Base-by-base conservation (phyloP, 2,329 filamentous ascomycete species). In the Pleomassaria siparia region DNA sequence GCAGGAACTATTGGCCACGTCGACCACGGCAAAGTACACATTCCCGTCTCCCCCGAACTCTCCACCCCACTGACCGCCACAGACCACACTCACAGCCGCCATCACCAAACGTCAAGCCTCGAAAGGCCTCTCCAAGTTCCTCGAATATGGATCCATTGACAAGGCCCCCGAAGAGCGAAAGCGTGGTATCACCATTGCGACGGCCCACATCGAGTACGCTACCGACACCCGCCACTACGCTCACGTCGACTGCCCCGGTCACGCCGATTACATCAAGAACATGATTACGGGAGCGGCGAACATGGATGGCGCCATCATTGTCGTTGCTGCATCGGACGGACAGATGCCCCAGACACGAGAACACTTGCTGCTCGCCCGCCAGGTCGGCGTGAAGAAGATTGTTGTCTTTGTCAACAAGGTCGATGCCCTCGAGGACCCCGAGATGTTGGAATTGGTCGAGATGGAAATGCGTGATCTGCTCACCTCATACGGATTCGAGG, bases 191-290 rank as follows among this genome's bases (percentile, higher is more conserved):
- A 99, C 94, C 73, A 99, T 99, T 73, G 91, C 94, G 50, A 95
- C 94, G 46, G 90, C 94, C 60, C 94, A 99, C 79, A 95, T 99
- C 78, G 94, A 99, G 80, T 99, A 97, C 81, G 79, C 89, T 64
- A 99, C 94, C 73, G 89, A 96, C 0, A 81, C 80, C 72, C 87
- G 94, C 70, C 94, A 99, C 81, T 99, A 99, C 79, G 94, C 94
- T 67, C 94, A 99, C 84, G 94, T 99, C 80, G 94, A 99, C 84
- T 99, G 94, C 78, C 94, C 94, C 50, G 94, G 94, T 77, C 94
- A 99, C 87, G 94, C 94, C 77, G 94, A 99, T 90, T 99, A 99
- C 83, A 97, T 99, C 81, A 99, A 99, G 85, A 99, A 99, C 87
- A 99, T 99, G 94, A 99, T 99, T 75, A 99, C 94, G 61, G 94